phyloP scores from a whole-genome alignment of 2,329 filamentous ascomycete genomes.

The Fusarium albidum region DNA sequence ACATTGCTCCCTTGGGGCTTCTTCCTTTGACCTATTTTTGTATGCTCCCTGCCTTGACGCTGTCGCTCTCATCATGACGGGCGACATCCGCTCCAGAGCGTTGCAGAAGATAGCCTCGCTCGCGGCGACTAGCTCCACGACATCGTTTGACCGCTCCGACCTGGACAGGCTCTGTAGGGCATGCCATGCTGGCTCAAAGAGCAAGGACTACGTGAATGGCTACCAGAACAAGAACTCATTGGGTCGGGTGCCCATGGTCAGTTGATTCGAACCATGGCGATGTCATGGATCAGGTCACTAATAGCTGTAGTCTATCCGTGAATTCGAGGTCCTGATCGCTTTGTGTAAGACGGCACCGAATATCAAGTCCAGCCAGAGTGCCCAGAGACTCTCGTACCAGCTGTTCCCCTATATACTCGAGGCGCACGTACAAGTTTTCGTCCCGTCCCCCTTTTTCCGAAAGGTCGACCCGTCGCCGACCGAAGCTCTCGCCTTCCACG shows the following conservation, averaged over 20 bases:
- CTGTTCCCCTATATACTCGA: conserved; percentile 87
- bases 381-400: conserved; percentile 80
- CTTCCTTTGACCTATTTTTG: conserved; percentile 8
- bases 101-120: conserved; percentile 72
- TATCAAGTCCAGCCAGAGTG: conserved; percentile 74
- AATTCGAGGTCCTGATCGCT: conserved; percentile 90
- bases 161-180: conserved; percentile 69
- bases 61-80: conserved; percentile 51
- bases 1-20: conserved; percentile 18
- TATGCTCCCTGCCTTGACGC: conserved; percentile 4
- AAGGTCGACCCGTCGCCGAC: conserved; percentile 87
- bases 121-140: conserved; percentile 62
- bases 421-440: conserved; percentile 80
- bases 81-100: conserved; percentile 68
- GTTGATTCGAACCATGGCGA: conserved; percentile 13
- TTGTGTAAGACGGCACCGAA: conserved; percentile 88
- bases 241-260: conserved; percentile 69
- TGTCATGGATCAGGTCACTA: conserved; percentile 17
- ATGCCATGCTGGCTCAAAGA: conserved; percentile 57
- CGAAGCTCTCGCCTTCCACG: conserved; percentile 80
- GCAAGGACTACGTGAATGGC: conserved; percentile 58
- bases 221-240: conserved; percentile 54
- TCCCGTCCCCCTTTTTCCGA: conserved; percentile 82
- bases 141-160: conserved; percentile 68
- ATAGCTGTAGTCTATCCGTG: conserved; percentile 74